Base-by-base conservation (phyloP, 1,284 basidiomycete genomes). In the Entoloma clypeatum region DNA sequence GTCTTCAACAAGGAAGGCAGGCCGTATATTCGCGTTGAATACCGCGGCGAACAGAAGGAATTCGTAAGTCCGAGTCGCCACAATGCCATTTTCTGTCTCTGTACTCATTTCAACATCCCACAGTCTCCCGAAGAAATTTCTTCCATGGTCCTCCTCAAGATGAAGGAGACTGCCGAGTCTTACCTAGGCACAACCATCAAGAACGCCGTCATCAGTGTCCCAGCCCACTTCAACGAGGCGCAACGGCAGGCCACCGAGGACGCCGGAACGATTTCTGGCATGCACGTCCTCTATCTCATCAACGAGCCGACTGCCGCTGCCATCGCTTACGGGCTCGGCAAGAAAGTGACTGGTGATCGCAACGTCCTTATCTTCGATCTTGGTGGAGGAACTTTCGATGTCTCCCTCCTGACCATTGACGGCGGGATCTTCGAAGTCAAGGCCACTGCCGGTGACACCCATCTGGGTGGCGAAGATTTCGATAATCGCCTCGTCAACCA, bases 91-190 rank as follows among this genome's bases (percentile, higher is more conserved):
- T 14, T n/a, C n/a, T 17, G 23, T 31, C 8, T 27, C 13, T 39
- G 22, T 28, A 27, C 38, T 39, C 31, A 22, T n/a, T n/a, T n/a
- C 28, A 19, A 25, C 22, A 6, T 23, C 7, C 19, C 33, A 11
- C 41, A 62, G 59, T 54, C 55, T 2, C 57, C 59, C 5, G 59
- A 61, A 50, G 60, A 63, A 47, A 55, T 61, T 59, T 87, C 84
- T 8, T 83, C 86, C 51, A 89, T 90, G 86, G 74, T 90, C 52
- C 75, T 90, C 51, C 64, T 74, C 60, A 89, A 90, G 75, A 89
- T 90, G 86, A 85, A 83, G 72, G 86, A 90, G 72, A 87, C 79
- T 43, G 86, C 86, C 34, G 86, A 89, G 75, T 81, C 85, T 34
- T 88, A 90, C 72, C 83, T 91, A 39, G 76, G 75, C 38, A 54